Evolutionary conservation across 2,329 filamentous ascomycete genomes (phyloP).

Genomic region (Epichloe elymi): DNA sequence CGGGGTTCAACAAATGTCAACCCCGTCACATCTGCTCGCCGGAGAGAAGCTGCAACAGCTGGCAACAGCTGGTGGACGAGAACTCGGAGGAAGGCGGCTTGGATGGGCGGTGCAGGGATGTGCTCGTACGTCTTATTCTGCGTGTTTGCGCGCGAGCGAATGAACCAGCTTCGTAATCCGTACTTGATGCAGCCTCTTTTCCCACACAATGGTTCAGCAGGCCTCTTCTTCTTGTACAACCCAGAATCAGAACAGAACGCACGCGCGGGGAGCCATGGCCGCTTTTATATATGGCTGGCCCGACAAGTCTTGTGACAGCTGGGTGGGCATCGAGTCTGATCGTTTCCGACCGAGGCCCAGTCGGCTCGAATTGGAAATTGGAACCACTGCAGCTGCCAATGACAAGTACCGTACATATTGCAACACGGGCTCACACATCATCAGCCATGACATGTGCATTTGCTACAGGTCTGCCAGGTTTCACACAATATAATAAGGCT

Average conservation of each 20-base stretch:
- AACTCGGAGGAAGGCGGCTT: not conserved
- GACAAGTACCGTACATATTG: too few species aligned
- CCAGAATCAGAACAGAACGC: not conserved
- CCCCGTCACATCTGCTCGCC: not conserved
- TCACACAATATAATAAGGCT: too few species aligned
- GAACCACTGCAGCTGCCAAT: not conserved
- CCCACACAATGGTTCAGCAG: not conserved
- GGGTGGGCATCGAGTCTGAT: not conserved
- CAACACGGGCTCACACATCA: too few species aligned
- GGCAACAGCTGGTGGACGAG: not conserved
- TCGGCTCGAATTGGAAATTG: conserved; percentile 5
- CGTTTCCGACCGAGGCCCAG: conserved; percentile 5
- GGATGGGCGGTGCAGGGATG: not conserved
- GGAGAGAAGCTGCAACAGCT: not conserved
- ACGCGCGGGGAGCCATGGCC: not conserved
- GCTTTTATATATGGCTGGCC: conserved; percentile 3
- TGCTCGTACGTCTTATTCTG: not conserved
- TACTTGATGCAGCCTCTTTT: not conserved
- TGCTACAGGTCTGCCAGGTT: too few species aligned
- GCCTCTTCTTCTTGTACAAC: not conserved
- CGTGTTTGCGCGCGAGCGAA: too few species aligned
- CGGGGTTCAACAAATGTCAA: not conserved
- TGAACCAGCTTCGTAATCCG: not conserved
- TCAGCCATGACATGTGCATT: too few species aligned
- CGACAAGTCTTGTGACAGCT: too few species aligned